Percentiles rank a stretch among this genome's conserved stretches.
Evolutionary conservation across 257 asterid species (phyloP).

Genomic region (Euphrasia confusa): DNA sequence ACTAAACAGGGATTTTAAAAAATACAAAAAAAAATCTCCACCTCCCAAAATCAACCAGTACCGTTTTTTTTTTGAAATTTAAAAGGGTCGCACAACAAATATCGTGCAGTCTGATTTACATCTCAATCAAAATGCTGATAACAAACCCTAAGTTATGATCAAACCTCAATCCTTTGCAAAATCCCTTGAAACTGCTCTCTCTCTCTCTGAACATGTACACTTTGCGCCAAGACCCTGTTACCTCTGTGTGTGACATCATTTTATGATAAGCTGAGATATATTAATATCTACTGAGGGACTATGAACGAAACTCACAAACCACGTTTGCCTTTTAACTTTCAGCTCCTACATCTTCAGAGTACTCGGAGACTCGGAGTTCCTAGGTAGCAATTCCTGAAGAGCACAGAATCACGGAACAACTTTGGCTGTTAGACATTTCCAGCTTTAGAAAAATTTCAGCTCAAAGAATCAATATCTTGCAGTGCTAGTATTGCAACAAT

Average conservation of each 20-base stretch:
- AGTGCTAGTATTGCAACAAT: background rate
- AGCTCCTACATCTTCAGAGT: constrained; percentile 48
- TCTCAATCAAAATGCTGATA: constrained; percentile 51
- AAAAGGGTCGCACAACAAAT: constrained; percentile 43
- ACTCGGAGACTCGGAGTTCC: constrained; percentile 23
- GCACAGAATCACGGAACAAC: constrained; percentile 6
- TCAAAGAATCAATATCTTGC: background rate
- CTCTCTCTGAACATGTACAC: constrained; percentile 31
- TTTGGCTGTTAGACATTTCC: constrained; percentile 3
- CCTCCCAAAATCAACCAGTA: constrained; percentile 40
- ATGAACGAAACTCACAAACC: constrained; percentile 35
- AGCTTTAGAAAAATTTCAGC: background rate
- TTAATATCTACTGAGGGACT: constrained; percentile 34
- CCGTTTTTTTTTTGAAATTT: constrained; percentile 28
- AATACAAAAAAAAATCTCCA: constrained; percentile 39
- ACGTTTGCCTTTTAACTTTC: constrained; percentile 31
- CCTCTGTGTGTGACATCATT: constrained; percentile 47
- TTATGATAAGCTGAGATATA: constrained; percentile 37
- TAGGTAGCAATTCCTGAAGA: constrained; percentile 71
- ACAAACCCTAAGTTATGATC: constrained; percentile 44
- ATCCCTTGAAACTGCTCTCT: constrained; percentile 34
- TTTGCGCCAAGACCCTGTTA: constrained; percentile 42
- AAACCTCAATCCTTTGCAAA: constrained; percentile 46
- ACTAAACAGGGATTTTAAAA: constrained; percentile 30
- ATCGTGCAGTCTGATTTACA: constrained; percentile 61